phyloP scores from a whole-genome alignment of 768 basidiomycete species.

The Fomitopsis serialis region DNA sequence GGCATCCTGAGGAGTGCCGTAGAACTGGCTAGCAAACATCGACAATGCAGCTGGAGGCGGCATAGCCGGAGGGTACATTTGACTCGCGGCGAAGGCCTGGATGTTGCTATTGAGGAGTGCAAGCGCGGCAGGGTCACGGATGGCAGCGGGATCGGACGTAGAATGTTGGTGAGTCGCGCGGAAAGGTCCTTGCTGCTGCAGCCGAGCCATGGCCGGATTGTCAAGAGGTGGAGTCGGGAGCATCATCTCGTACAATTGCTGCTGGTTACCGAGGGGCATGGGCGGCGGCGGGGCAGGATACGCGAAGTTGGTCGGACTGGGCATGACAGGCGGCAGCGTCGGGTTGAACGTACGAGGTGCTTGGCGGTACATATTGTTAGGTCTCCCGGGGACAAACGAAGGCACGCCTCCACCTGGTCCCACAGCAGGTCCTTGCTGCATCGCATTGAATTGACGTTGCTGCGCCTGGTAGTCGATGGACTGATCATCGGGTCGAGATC shows the following conservation, averaged over 20 bases:
- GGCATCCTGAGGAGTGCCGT: constrained; percentile 47
- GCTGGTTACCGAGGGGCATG: constrained; percentile 59
- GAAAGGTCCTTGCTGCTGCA: constrained; percentile 74
- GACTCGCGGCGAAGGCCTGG: constrained; percentile 48
- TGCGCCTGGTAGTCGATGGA: constrained; percentile 54
- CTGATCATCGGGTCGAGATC: constrained; percentile 23
- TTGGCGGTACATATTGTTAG: constrained; percentile 59
- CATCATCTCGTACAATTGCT: constrained; percentile 82
- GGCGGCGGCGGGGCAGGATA: constrained; percentile 47
- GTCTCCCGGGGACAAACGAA: constrained; percentile 48
- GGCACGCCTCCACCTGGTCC: constrained; percentile 30
- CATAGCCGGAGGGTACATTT: constrained; percentile 51
- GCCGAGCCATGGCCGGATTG: constrained; percentile 63
- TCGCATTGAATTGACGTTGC: constrained; percentile 49
- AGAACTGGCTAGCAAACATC: constrained; percentile 72
- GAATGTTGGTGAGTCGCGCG: constrained; percentile 78
- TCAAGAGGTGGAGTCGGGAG: constrained; percentile 47
- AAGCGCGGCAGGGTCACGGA: constrained; percentile 66
- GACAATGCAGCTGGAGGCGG: constrained; percentile 39
- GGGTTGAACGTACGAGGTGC: constrained; percentile 53
- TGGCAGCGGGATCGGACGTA: constrained; percentile 72
- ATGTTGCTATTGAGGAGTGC: constrained; percentile 55
- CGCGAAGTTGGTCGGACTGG: constrained; percentile 45
- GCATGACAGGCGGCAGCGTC: constrained; percentile 36
- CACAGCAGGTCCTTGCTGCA: constrained; percentile 32